Evolutionary conservation across 2,329 filamentous ascomycete genomes (phyloP), one percentile per base, ranked within the genome.

Genomic region (Phoma sp.): DNA sequence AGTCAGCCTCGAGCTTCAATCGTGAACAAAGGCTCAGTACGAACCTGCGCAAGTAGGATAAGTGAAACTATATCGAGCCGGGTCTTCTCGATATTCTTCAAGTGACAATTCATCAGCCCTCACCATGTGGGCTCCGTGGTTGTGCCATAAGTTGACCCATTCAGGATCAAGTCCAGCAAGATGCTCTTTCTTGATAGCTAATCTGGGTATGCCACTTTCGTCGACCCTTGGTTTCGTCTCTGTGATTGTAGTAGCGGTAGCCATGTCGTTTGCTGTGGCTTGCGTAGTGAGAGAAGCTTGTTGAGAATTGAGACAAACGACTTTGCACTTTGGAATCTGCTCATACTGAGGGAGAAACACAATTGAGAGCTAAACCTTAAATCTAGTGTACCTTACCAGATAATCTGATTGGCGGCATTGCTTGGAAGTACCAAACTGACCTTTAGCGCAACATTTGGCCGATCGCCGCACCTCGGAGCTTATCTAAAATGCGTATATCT

Each of bases 21-120:
- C 5, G 5, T 4, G 13, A 18, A 23, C 11, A 22, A 7, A 24
- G 2, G 10, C 1, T 13, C 10, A 24, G 27, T 25, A 24, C 49
- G 42, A 11, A 48, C 51, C 58, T 52, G 55, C 46, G 44, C 52
- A 60, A 30, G 58, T 60, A 33, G 55, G 58, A 39, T 60, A 58
- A 14, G 58, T 55, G 38, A 60, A 60, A 37, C 55, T 60, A 29
- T 58, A 58, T 35, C 25, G 24, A 7, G 49, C 23, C 22, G 58
- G 58, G 13, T 58, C 55, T n/a, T 38, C 44, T 25, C 51, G 55
- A 36, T 55, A 57, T 27, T 60, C 40, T 40, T 60, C 58, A 30
- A 60, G 43, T 24, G 58, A 43, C 10, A 58, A 25, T 36, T 60
- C 55, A 36, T 60, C 58, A 8, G 58, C 54, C 35, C 55, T 52